Conservation (phyloP, 495 filamentous ascomycete species). For the Hypoxylon cercidicola region DNA sequence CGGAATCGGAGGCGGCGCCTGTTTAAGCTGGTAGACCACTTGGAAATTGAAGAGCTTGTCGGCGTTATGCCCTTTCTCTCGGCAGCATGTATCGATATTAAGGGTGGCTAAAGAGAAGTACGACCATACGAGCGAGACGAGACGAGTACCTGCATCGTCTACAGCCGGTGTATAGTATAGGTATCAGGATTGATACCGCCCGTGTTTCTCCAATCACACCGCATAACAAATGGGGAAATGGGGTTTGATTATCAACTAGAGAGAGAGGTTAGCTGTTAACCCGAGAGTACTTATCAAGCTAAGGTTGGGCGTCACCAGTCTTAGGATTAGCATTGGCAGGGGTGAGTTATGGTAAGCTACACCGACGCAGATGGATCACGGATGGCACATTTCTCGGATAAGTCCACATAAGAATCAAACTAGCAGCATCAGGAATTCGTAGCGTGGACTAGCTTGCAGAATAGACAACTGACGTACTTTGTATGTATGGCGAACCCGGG, state of each 20-base stretch:
- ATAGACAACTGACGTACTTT: slow-evolving; percentile 16
- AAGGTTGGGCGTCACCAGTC: neutral
- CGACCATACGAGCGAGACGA: slow-evolving; percentile 3
- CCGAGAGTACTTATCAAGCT: too few species aligned
- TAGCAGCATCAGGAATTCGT: slow-evolving; percentile 12
- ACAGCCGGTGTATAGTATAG: neutral
- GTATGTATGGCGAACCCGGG: slow-evolving; percentile 12
- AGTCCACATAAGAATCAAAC: slow-evolving; percentile 23
- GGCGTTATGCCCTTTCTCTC: slow-evolving; percentile 14
- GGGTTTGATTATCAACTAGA: too few species aligned
- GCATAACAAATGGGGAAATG: too few species aligned
- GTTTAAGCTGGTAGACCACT: slow-evolving; percentile 8
- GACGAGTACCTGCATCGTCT: too few species aligned
- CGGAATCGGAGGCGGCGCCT: slow-evolving; percentile 23
- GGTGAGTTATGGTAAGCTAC: slow-evolving; percentile 13
- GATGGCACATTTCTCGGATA: slow-evolving; percentile 30
- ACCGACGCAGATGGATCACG: slow-evolving; percentile 12
- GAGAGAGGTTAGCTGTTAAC: neutral
- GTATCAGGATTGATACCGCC: slow-evolving; percentile 2
- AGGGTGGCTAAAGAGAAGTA: slow-evolving; percentile 12
- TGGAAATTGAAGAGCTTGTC: slow-evolving; percentile 12
- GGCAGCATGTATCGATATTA: slow-evolving; percentile 23
- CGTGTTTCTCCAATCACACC: too few species aligned
- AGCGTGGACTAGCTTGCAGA: slow-evolving; percentile 1
- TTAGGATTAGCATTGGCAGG: neutral